Conservation (phyloP, 805 yeast genomes). For the Lachancea quebecensis region DNA sequence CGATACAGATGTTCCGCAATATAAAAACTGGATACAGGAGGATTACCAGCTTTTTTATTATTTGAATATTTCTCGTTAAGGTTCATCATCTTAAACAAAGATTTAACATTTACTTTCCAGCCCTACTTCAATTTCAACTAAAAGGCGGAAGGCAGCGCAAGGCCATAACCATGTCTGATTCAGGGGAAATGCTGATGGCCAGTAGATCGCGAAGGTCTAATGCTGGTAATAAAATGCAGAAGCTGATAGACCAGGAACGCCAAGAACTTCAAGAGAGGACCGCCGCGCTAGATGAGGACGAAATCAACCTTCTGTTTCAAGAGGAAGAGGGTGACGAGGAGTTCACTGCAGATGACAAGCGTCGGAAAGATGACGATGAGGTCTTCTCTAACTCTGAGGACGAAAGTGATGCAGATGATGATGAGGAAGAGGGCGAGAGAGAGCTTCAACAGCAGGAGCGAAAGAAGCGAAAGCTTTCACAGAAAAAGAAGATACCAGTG, state of each 20-base stretch:
- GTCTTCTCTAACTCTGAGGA: conserved; percentile 28
- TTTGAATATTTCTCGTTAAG: too few relatives aligned
- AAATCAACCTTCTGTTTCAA: conserved; percentile 61
- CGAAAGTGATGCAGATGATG: conserved; percentile 25
- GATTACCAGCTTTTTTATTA: too few relatives aligned
- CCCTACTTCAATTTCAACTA: too few relatives aligned
- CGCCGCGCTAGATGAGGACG: conserved; percentile 53
- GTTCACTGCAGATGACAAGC: conserved; percentile 28
- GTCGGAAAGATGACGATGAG: conserved; percentile 30
- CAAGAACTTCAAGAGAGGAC: conserved; percentile 36
- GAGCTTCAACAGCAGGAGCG: conserved; percentile 12
- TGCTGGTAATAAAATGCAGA: conserved; percentile 81
- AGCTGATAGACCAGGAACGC: conserved; percentile 57
- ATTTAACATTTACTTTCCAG: too few relatives aligned
- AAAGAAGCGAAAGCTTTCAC: conserved; percentile 8
- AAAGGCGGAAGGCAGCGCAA: neutral
- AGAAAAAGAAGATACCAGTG: conserved; percentile 8
- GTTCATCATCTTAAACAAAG: too few relatives aligned
- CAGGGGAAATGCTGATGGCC: conserved; percentile 42
- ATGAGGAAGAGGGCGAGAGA: conserved; percentile 21
- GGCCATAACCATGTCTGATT: conserved; percentile 3
- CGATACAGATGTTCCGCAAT: too few relatives aligned
- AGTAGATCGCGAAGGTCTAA: conserved; percentile 75
- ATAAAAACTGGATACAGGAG: too few relatives aligned
- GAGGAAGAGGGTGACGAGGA: conserved; percentile 55